These are phyloP conservation scores for Nymphaea colorata DNA, from an alignment of 164 flowering plant species.

Conservation along the genomic window DNA sequence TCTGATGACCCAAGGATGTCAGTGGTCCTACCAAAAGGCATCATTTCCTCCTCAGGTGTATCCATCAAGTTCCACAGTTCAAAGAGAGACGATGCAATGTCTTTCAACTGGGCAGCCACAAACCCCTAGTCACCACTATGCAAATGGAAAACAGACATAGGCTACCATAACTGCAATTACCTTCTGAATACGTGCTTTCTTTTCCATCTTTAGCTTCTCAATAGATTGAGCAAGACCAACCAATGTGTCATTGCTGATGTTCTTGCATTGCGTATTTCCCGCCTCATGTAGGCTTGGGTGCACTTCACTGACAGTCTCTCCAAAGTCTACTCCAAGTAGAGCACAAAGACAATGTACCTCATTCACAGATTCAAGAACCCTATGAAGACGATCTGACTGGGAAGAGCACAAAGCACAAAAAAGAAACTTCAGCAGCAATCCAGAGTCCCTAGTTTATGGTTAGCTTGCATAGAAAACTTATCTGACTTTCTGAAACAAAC, in stretches of 20 bases:
- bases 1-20: constrained; percentile 38
- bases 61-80: constrained; percentile 94
- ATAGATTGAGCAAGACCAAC: constrained; percentile 64
- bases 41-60: constrained; percentile 52
- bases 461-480: no score
- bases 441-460: no score
- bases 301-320: constrained; percentile 69
- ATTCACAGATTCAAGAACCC: constrained; percentile 64
- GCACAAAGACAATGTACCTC: constrained; percentile 83
- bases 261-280: constrained; percentile 44
- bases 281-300: constrained; percentile 72
- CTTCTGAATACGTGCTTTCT: constrained; percentile 55
- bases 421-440: background rate
- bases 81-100: constrained; percentile 33
- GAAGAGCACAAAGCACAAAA: constrained; percentile 4
- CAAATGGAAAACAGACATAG: background rate
- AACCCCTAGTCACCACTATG: background rate
- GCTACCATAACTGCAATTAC: constrained; percentile 16
- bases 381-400: constrained; percentile 81
- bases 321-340: constrained; percentile 74
- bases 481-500: no score
- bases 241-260: constrained; percentile 60
- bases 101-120: constrained; percentile 50
- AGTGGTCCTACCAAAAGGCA: constrained; percentile 27
- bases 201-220: constrained; percentile 48